A percentile compares a stretch with the other conserved stretches of the same genome.
Conservation (phyloP, 2,329 filamentous ascomycete species). For the Beauveria varroae region DNA sequence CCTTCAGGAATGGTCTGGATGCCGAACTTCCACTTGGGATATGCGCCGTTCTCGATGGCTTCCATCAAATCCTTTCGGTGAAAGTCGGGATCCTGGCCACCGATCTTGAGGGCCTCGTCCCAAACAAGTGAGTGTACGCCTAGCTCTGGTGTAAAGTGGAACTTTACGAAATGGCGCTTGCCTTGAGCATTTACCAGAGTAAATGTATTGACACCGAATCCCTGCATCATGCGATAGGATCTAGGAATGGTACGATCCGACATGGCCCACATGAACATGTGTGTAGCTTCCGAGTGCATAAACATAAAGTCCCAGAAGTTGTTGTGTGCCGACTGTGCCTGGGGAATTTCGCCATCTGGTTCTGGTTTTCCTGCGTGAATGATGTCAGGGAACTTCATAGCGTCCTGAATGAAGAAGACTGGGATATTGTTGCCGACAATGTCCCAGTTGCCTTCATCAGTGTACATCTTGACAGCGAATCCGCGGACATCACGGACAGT, state of each 20-base stretch:
- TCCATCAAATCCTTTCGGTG: slow-evolving; percentile 70
- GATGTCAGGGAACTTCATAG: slow-evolving; percentile 65
- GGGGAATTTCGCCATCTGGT: slow-evolving; percentile 62
- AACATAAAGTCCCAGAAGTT: slow-evolving; percentile 72
- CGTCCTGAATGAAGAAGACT: slow-evolving; percentile 70
- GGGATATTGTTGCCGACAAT: slow-evolving; percentile 68
- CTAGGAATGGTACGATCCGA: slow-evolving; percentile 66
- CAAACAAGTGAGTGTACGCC: slow-evolving; percentile 71
- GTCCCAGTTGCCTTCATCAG: slow-evolving; percentile 70
- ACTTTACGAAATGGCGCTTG: slow-evolving; percentile 68
- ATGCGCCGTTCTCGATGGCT: slow-evolving; percentile 64
- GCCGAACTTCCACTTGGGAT: slow-evolving; percentile 73
- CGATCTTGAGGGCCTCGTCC: slow-evolving; percentile 72
- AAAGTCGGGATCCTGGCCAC: slow-evolving; percentile 71
- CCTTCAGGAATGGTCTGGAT: slow-evolving; percentile 71
- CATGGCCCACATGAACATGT: slow-evolving; percentile 77
- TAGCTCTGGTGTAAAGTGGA: slow-evolving; percentile 65
- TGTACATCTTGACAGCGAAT: slow-evolving; percentile 63
- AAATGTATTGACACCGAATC: slow-evolving; percentile 77
- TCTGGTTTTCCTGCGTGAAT: slow-evolving; percentile 60
- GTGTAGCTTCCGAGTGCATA: slow-evolving; percentile 62
- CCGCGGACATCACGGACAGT: slow-evolving; percentile 78
- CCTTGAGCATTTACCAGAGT: slow-evolving; percentile 61
- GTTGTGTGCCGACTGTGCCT: slow-evolving; percentile 64
- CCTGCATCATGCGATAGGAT: slow-evolving; percentile 78